Evolutionary conservation across 164 flowering plant species (phyloP).

Genomic region (Aristolochia fimbriata): DNA sequence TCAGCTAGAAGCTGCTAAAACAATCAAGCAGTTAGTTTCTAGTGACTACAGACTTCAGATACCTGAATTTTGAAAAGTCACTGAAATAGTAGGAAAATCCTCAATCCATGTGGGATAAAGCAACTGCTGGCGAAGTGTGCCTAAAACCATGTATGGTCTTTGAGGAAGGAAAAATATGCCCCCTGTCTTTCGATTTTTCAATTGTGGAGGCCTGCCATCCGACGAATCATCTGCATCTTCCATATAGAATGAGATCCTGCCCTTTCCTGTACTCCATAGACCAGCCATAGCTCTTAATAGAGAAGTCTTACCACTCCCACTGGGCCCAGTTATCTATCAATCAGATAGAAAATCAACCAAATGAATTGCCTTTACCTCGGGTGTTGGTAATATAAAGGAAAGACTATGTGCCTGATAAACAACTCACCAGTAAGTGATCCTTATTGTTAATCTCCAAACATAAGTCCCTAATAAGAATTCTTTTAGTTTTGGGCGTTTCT

Average conservation of each 20-base stretch:
- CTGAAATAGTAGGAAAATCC: conserved; percentile 15
- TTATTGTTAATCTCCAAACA: conserved; percentile 42
- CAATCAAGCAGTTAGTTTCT: too few species aligned
- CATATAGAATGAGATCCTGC: conserved; percentile 50
- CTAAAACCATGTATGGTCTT: conserved; percentile 93
- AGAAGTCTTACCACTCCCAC: conserved; percentile 97
- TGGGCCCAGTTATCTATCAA: conserved; percentile 75
- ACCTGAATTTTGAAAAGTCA: conserved; percentile 36
- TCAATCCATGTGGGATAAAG: conserved; percentile 89
- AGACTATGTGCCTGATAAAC: not conserved
- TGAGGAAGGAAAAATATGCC: conserved; percentile 87
- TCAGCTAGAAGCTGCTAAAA: not conserved
- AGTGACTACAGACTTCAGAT: conserved; percentile 4
- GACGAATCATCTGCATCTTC: conserved; percentile 24
- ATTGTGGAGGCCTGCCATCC: conserved; percentile 9
- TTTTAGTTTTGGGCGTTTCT: conserved; percentile 56
- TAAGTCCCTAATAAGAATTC: conserved; percentile 58
- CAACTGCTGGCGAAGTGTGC: conserved; percentile 90
- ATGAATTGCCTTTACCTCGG: not conserved
- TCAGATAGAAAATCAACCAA: not conserved
- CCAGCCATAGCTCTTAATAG: conserved; percentile 91
- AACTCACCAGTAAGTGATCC: conserved; percentile 74
- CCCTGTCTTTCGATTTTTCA: conserved; percentile 19
- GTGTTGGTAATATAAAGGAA: not conserved
- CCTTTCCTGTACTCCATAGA: conserved; percentile 77